Conservation (phyloP, 2,329 filamentous ascomycete genomes). For the Paramyrothecium sp. region DNA sequence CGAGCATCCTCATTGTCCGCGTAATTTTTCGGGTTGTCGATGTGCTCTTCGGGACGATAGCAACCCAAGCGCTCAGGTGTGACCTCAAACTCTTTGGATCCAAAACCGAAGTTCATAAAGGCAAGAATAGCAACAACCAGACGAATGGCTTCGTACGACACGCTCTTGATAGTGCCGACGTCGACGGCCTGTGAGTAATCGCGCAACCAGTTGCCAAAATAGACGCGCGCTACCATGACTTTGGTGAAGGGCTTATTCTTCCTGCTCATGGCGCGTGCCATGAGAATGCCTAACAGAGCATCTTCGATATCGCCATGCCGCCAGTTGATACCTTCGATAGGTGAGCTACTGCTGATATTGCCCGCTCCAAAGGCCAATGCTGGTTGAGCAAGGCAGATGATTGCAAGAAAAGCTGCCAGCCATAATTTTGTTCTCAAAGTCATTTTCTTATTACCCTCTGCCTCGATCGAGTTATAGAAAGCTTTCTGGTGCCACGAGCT, state of each 20-base stretch:
- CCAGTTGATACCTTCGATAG: conserved; percentile 1
- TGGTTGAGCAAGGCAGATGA: background rate
- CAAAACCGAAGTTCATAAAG: conserved; percentile 53
- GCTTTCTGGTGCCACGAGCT: background rate
- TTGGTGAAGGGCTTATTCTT: background rate
- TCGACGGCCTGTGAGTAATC: conserved; percentile 80
- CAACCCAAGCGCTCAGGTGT: conserved; percentile 74
- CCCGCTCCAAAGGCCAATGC: background rate
- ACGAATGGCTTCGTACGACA: conserved; percentile 23
- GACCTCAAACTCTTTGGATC: conserved; percentile 77
- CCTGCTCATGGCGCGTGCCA: conserved; percentile 1
- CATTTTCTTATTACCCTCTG: background rate
- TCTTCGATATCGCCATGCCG: conserved; percentile 2
- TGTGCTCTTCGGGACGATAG: conserved; percentile 70
- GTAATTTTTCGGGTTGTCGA: conserved; percentile 76
- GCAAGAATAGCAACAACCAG: conserved; percentile 27
- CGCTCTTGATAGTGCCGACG: conserved; percentile 41
- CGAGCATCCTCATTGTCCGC: conserved; percentile 67
- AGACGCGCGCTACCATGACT: conserved; percentile 16
- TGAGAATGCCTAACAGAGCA: background rate
- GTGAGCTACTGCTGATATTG: conserved; percentile 1
- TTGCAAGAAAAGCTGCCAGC: background rate
- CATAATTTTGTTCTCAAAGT: background rate
- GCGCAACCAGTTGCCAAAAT: conserved; percentile 47
- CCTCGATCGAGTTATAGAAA: background rate